Evolutionary conservation across 371 early-diverging fungal species (phyloP), one percentile per base, ranked within the genome.

Genomic region (Saksenaea vasiformis): DNA sequence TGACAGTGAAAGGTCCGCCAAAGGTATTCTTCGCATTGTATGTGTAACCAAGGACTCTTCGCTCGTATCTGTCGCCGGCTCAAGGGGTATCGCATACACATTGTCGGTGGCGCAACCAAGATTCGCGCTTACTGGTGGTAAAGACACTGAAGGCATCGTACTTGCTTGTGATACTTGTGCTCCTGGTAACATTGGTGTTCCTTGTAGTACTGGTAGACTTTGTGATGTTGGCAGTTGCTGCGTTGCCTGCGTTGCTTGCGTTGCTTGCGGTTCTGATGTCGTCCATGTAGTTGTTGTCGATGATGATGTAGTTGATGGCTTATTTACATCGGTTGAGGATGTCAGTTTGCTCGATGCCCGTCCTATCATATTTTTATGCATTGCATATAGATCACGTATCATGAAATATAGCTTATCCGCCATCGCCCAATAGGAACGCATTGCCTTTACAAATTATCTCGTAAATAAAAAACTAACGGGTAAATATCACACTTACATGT

Each of bases 381-480:
- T 35, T 26, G 63, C 55, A 56, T 62, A 62, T 15, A 62, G n/a
- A 31, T 62, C 63, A 27, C 56, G 55, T 31, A 62, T 62, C 63
- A 62, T 62, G 11, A 62, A 56, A 43, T 62, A 62, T 4, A 62
- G 28, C 24, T 62, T 62, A 19, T 62, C 56, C 19, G 63, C 56
- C 63, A 62, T 62, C 15, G 63, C 63, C 63, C 63, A 62, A 13
- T 56, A 34, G n/a, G 36, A 36, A n/a, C 63, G 55, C 39, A 56
- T 39, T 15, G 47, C 56, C 63, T n/a, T n/a, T 62, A 62, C 13
- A 37, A 14, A 37, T 22, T 3, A 47, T 5, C 17, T 19, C 2
- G 24, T 47, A 1, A n/a, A 47, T n/a, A 47, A 47, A 2, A 10
- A 41, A 5, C 19, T 17, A 8, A 8, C 19, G 38, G 7, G n/a